These are phyloP conservation scores for Centella asiatica DNA, from an alignment of 129 eudicot genomes.

Conservation along the genomic window DNA sequence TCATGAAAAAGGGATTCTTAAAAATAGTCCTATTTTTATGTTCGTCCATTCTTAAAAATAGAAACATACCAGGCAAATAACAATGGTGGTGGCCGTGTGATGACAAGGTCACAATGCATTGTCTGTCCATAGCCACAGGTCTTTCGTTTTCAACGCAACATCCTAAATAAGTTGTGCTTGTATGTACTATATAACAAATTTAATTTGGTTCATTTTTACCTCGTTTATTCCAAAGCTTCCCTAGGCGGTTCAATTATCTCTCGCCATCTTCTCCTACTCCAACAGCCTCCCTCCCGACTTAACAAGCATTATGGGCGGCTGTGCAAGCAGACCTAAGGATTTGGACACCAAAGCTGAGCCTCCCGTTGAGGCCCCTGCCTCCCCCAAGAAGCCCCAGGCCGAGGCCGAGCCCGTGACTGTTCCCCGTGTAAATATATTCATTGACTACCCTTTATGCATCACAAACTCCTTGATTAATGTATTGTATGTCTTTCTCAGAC, in stretches of 20 bases:
- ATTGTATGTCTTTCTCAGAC: too few relatives aligned
- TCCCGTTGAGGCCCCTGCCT: slow-evolving; percentile 8
- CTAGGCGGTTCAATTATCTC: background rate
- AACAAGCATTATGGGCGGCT: slow-evolving; percentile 9
- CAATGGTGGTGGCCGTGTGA: background rate
- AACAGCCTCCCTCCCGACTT: background rate
- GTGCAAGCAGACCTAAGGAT: slow-evolving; percentile 21
- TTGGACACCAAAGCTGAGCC: background rate
- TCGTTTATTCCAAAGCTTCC: background rate
- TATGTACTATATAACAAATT: background rate
- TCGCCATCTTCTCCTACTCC: background rate
- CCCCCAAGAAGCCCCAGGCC: slow-evolving; percentile 3
- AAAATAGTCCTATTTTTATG: background rate
- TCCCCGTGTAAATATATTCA: background rate
- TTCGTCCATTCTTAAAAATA: background rate
- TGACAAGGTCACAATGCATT: background rate
- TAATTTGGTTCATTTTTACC: background rate
- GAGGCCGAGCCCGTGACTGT: slow-evolving; percentile 11
- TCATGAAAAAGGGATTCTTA: too few relatives aligned
- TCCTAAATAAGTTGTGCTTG: background rate
- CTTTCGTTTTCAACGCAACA: background rate
- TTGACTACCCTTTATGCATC: background rate
- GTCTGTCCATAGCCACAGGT: background rate
- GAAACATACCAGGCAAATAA: background rate
- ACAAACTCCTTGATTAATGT: background rate